Conservation (phyloP, 2,329 filamentous ascomycete genomes). For the Curvularia lunata region DNA sequence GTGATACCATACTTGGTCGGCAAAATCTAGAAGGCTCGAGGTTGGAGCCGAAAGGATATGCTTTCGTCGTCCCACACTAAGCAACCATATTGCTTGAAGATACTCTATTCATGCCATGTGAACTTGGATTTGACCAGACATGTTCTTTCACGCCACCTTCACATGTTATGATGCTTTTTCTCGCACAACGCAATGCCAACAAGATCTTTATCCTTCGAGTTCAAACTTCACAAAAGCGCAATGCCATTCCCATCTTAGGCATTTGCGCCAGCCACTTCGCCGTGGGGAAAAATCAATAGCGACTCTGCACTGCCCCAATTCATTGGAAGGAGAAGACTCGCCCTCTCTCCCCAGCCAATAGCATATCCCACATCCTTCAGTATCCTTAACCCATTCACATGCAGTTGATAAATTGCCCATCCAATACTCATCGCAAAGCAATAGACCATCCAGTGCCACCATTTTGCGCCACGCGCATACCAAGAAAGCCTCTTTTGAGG, state of each 20-base stretch:
- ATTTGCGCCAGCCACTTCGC: not conserved
- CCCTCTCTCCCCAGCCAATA: not conserved
- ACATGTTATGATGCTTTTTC: not conserved
- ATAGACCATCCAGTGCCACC: not conserved
- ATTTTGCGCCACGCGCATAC: not conserved
- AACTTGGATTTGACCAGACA: not conserved
- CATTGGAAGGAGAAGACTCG: not conserved
- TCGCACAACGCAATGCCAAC: not conserved
- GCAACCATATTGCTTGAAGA: not conserved
- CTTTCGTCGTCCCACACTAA: not conserved
- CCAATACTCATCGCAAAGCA: not conserved
- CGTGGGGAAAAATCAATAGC: not conserved
- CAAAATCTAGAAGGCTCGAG: not conserved
- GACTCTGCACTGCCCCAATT: not conserved
- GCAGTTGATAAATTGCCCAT: not conserved
- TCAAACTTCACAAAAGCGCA: not conserved
- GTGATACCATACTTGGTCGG: not conserved
- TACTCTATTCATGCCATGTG: not conserved
- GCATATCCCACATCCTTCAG: not conserved
- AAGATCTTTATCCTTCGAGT: not conserved
- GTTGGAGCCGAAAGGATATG: not conserved
- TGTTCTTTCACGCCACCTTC: not conserved
- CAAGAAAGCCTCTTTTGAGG: not conserved
- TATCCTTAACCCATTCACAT: not conserved
- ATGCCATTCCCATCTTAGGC: not conserved